A percentile compares a stretch with the other conserved stretches of the same genome.
phyloP scores from a whole-genome alignment of 2,329 filamentous ascomycete species.

The Neofusicoccum kwambonambiense region DNA sequence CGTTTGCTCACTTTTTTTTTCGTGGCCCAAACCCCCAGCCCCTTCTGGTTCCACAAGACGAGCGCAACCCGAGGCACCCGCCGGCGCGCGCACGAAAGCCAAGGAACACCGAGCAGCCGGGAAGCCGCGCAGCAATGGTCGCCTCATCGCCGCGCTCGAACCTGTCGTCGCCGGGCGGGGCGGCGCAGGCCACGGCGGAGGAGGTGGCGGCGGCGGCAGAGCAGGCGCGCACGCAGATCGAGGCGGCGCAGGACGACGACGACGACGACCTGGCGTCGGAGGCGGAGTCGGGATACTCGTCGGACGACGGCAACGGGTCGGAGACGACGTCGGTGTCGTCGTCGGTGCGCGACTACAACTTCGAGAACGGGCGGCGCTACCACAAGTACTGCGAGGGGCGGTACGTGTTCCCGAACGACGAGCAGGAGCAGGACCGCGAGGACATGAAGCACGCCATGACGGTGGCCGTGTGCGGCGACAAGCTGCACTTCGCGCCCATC shows the following conservation, averaged over 20 bases:
- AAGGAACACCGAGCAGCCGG: background rate
- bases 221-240: conserved; percentile 16
- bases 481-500: conserved; percentile 37
- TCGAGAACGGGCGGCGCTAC: conserved; percentile 39
- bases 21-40: background rate
- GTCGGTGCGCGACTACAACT: conserved; percentile 38
- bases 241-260: background rate
- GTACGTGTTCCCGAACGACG: conserved; percentile 40
- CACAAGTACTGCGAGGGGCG: conserved; percentile 36
- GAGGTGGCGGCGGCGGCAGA: conserved; percentile 13
- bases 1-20: too few species aligned
- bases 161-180: background rate
- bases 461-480: conserved; percentile 35
- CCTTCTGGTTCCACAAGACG: background rate
- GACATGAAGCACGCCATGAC: conserved; percentile 41
- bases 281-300: conserved; percentile 16
- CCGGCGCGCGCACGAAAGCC: background rate
- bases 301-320: conserved; percentile 3
- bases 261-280: conserved; percentile 16
- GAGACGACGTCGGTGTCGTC: conserved; percentile 35
- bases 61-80: background rate
- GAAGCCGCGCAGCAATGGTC: background rate
- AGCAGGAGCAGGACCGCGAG: conserved; percentile 39
- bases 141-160: conserved; percentile 12
- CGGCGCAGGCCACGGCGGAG: background rate